These are phyloP conservation scores for Chrysosporium queenslandicum DNA, from an alignment of 2,329 filamentous ascomycete species.

Conservation along the genomic window DNA sequence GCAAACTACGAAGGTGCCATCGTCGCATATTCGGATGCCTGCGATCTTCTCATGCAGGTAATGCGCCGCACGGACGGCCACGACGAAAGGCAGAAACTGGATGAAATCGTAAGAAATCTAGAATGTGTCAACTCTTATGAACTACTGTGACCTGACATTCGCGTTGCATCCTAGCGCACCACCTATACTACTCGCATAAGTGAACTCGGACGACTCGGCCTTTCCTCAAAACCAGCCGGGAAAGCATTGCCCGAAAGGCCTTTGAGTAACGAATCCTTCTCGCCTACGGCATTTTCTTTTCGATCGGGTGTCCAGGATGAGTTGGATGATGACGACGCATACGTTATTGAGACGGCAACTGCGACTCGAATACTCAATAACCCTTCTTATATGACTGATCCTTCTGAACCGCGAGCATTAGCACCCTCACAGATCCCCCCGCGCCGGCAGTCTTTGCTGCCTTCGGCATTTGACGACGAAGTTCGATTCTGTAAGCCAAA, in stretches of 20 bases:
- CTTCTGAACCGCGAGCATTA: conserved; percentile 23
- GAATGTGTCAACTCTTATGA: neutral
- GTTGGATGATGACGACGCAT: conserved; percentile 27
- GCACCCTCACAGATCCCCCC: conserved; percentile 27
- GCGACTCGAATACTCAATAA: conserved; percentile 44
- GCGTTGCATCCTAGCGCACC: conserved; percentile 49
- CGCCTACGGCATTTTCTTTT: conserved; percentile 35
- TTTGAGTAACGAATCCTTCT: conserved; percentile 50
- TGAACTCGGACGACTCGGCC: conserved; percentile 65
- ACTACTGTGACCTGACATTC: neutral
- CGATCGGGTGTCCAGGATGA: conserved; percentile 13
- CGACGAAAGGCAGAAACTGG: conserved; percentile 70
- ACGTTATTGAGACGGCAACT: conserved; percentile 45
- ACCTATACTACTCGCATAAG: conserved; percentile 86
- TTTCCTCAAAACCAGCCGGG: conserved; percentile 44
- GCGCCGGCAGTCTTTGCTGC: conserved; percentile 32
- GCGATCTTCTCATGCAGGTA: conserved; percentile 75
- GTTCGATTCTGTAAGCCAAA: conserved; percentile 14
- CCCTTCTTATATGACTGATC: conserved; percentile 16
- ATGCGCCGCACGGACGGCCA: conserved; percentile 77
- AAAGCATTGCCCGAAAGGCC: conserved; percentile 69
- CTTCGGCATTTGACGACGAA: conserved; percentile 28
- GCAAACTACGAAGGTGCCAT: conserved; percentile 89
- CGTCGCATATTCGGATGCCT: conserved; percentile 84
- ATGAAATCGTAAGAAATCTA: conserved; percentile 67